These are phyloP conservation scores for Yamadazyma buinensis DNA, from an alignment of 1,139 yeast species.

Conservation along the genomic window DNA sequence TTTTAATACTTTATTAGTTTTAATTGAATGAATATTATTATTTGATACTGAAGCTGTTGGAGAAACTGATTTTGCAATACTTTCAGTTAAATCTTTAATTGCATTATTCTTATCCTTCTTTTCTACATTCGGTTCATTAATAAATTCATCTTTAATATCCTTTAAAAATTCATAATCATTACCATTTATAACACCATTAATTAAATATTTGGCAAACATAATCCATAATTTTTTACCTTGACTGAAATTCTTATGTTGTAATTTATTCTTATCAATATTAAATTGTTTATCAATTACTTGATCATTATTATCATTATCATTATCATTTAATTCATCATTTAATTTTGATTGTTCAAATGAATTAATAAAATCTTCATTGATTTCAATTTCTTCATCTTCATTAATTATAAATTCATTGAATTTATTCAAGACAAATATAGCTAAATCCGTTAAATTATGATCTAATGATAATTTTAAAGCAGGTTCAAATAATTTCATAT, in stretches of 20 bases:
- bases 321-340: neutral
- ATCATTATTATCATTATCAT: slow-evolving; percentile 3
- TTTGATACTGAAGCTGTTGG: neutral
- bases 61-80: slow-evolving; percentile 4
- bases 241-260: slow-evolving; percentile 35
- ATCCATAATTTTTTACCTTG: slow-evolving; percentile 74
- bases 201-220: slow-evolving; percentile 58
- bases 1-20: slow-evolving; percentile 20
- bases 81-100: slow-evolving; percentile 4
- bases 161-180: slow-evolving; percentile 19
- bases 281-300: slow-evolving; percentile 12
- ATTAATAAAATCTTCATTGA: slow-evolving; percentile 9
- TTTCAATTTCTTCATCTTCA: slow-evolving; percentile 9
- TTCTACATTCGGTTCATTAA: slow-evolving; percentile 1
- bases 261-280: slow-evolving; percentile 22
- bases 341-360: too few species aligned
- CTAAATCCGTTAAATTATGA: slow-evolving; percentile 58
- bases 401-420: slow-evolving; percentile 24
- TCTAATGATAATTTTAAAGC: slow-evolving; percentile 75
- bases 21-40: neutral
- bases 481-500: slow-evolving; percentile 67
- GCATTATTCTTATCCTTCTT: slow-evolving; percentile 1
- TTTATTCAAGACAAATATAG: slow-evolving; percentile 32
- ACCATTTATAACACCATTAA: slow-evolving; percentile 34
- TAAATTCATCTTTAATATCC: slow-evolving; percentile 10